These are phyloP conservation scores for Inga oerstediana DNA, from an alignment of 306 rosid genomes.

Conservation along the genomic window DNA sequence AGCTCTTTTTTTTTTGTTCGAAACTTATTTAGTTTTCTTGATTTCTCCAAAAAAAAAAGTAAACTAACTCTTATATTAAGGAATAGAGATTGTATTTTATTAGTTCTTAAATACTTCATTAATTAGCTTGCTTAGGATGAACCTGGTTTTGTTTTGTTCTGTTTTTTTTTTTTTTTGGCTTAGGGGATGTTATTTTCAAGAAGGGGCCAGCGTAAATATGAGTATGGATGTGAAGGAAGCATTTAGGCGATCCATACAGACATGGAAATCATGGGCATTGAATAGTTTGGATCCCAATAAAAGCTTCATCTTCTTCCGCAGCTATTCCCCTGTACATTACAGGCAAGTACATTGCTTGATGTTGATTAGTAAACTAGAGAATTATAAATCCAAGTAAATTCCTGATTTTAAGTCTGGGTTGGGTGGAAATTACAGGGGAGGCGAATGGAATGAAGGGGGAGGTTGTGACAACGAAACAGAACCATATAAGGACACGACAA, in stretches of 20 bases:
- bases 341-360: constrained; percentile 51
- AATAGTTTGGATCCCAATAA: constrained; percentile 49
- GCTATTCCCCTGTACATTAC: constrained; percentile 82
- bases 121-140: neutral
- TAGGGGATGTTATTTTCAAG: constrained; percentile 84
- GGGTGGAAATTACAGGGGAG: constrained; percentile 64
- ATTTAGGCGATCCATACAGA: constrained; percentile 62
- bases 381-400: neutral
- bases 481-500: constrained; percentile 59
- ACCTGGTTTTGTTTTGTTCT: neutral
- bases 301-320: constrained; percentile 70
- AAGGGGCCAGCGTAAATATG: constrained; percentile 58
- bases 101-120: neutral
- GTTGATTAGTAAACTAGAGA: neutral
- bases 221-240: constrained; percentile 74
- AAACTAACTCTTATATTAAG: too few relatives aligned
- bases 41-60: too few relatives aligned
- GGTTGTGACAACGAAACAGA: constrained; percentile 51
- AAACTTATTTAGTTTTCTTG: too few relatives aligned
- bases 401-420: neutral
- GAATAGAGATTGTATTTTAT: neutral
- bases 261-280: constrained; percentile 82
- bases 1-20: too few relatives aligned
- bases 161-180: neutral
- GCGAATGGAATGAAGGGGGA: constrained; percentile 82